Conservation (phyloP, 352 stramenopile species). For the Globisporangium megalacanthum region DNA sequence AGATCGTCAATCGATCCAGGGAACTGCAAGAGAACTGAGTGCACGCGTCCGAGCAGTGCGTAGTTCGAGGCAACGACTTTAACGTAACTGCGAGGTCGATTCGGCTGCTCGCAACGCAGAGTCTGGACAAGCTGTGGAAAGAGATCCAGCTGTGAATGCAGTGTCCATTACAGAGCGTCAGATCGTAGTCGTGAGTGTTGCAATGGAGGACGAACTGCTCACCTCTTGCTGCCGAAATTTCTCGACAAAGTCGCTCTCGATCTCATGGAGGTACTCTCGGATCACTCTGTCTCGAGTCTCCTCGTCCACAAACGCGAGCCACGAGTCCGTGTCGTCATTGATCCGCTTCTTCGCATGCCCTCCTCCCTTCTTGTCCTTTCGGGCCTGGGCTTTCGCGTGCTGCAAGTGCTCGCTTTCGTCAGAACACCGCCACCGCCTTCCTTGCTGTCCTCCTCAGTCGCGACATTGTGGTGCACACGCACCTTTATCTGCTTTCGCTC, state of each 20-base stretch:
- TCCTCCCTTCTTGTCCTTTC: constrained; percentile 11
- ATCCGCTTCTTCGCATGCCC: constrained; percentile 14
- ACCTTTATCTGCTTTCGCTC: constrained; percentile 34
- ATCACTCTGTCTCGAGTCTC: constrained; percentile 32
- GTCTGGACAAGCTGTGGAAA: constrained; percentile 60
- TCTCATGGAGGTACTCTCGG: constrained; percentile 29
- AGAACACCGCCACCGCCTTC: neutral
- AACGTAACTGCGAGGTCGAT: constrained; percentile 52
- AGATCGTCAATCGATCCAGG: constrained; percentile 36
- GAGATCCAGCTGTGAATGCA: constrained; percentile 20
- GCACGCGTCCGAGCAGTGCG: constrained; percentile 36
- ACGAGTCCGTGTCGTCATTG: constrained; percentile 17
- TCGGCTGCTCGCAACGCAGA: constrained; percentile 46
- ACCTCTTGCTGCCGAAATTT: constrained; percentile 52
- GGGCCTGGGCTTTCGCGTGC: constrained; percentile 8
- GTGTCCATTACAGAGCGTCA: neutral
- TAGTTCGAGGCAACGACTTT: constrained; percentile 34
- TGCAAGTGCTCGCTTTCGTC: neutral
- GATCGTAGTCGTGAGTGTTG: too few species aligned
- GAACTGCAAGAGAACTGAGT: constrained; percentile 27
- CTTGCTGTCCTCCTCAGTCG: too few species aligned
- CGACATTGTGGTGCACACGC: neutral
- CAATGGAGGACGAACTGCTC: neutral
- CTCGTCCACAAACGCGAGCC: constrained; percentile 42
- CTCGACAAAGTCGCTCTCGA: constrained; percentile 27